phyloP scores from a whole-genome alignment of 768 basidiomycete genomes.

The Guyanaporus albipodus region DNA sequence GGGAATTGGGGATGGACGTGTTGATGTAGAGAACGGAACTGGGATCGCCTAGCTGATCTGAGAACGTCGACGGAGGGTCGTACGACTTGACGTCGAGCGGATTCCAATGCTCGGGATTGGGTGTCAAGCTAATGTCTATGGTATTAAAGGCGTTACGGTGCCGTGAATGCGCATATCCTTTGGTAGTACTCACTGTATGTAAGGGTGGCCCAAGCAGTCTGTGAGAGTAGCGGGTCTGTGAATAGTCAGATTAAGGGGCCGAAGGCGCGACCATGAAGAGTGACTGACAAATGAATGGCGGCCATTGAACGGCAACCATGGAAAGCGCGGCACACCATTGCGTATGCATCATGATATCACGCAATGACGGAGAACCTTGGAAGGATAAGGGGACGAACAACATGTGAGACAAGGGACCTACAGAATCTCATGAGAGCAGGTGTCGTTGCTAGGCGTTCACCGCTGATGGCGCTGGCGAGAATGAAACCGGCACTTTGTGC shows the following conservation, averaged over 20 bases:
- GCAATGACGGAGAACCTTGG: constrained; percentile 83
- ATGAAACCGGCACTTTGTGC: constrained; percentile 85
- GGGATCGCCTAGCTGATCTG: constrained; percentile 66
- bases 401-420: constrained; percentile 37
- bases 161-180: constrained; percentile 9
- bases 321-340: constrained; percentile 87
- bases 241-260: constrained; percentile 13
- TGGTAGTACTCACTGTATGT: constrained; percentile 53
- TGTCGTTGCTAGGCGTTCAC: constrained; percentile 79
- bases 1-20: constrained; percentile 56
- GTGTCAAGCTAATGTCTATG: constrained; percentile 70
- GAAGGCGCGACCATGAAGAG: not conserved
- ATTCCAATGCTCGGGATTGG: constrained; percentile 59
- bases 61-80: constrained; percentile 66
- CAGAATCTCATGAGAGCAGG: constrained; percentile 88
- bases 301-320: constrained; percentile 97
- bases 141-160: constrained; percentile 5
- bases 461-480: constrained; percentile 88
- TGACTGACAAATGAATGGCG: constrained; percentile 78
- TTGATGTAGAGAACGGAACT: constrained; percentile 79
- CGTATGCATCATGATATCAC: constrained; percentile 90
- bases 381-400: constrained; percentile 13
- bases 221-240: constrained; percentile 83
- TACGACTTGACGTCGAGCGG: constrained; percentile 55
- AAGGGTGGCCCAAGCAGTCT: constrained; percentile 86